phyloP scores from a whole-genome alignment of 169 alveolate genomes.

The Toxoplasma gondii region DNA sequence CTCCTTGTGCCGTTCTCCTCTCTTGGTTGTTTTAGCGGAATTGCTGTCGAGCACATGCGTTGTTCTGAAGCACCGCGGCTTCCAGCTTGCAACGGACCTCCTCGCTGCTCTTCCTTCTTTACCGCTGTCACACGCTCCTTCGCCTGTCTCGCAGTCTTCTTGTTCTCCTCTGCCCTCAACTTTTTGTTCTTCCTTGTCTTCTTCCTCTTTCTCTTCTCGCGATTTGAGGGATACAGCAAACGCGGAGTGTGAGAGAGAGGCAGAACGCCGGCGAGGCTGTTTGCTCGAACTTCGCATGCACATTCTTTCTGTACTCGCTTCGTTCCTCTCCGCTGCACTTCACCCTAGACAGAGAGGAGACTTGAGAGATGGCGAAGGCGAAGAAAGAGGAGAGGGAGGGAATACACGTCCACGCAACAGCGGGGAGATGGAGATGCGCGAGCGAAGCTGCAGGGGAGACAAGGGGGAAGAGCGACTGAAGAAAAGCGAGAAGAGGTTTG shows the following conservation, averaged over 20 bases:
- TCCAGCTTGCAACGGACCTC: neutral
- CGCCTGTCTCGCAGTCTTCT: neutral
- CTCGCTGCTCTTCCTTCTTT: neutral
- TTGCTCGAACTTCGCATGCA: too few relatives aligned
- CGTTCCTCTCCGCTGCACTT: too few relatives aligned
- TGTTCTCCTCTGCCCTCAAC: neutral
- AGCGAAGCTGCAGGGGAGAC: too few relatives aligned
- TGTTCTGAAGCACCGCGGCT: neutral
- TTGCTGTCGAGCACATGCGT: neutral
- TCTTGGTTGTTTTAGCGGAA: neutral
- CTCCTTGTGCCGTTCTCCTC: neutral
- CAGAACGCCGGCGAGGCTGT: too few relatives aligned
- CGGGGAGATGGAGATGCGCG: neutral
- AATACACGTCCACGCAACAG: neutral
- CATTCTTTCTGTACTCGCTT: too few relatives aligned
- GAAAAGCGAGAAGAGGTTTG: too few relatives aligned
- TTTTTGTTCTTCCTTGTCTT: too few relatives aligned
- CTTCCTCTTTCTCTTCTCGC: too few relatives aligned
- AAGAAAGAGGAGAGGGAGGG: neutral
- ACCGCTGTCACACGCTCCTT: neutral
- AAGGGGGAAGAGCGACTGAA: too few relatives aligned
- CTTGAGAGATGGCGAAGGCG: neutral
- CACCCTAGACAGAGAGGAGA: neutral
- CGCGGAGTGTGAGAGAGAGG: too few relatives aligned
- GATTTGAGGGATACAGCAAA: too few relatives aligned